phyloP scores from a whole-genome alignment of 2,329 filamentous ascomycete genomes.

The Aspergillus spinulosporus region DNA sequence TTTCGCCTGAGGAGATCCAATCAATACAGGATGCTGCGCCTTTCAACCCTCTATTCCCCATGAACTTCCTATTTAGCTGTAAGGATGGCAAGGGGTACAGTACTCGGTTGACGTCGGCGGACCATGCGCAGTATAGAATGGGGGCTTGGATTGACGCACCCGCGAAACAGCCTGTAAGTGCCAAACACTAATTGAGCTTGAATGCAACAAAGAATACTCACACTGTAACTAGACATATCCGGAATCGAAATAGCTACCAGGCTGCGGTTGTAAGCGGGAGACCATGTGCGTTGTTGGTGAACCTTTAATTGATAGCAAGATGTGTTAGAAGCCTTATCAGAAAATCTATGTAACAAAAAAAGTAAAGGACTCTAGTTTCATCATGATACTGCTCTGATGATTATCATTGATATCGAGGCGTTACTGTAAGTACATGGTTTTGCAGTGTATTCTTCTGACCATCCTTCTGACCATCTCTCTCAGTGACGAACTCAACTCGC shows the following conservation, averaged over 20 bases:
- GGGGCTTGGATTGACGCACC: constrained; percentile 1
- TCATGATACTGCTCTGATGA: neutral
- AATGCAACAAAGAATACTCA: neutral
- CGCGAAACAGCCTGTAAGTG: constrained; percentile 1
- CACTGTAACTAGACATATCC: neutral
- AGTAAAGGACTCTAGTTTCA: too few species aligned
- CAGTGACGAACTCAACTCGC: neutral
- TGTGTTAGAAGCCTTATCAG: neutral
- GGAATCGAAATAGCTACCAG: neutral
- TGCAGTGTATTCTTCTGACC: neutral
- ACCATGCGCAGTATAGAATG: neutral
- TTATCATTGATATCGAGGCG: neutral
- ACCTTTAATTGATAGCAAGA: too few species aligned
- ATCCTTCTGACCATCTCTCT: neutral
- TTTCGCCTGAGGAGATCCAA: neutral
- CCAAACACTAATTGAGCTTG: neutral
- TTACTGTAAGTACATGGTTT: neutral
- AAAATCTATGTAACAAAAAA: too few species aligned
- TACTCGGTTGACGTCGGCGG: neutral
- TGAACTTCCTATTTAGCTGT: constrained; percentile 1
- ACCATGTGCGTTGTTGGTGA: too few species aligned
- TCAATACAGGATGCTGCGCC: neutral
- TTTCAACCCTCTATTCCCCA: constrained; percentile 4
- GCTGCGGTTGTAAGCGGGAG: too few species aligned
- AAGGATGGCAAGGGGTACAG: constrained; percentile 4